These are phyloP conservation scores for Edaphochlamys debaryana DNA, from an alignment of 139 green algal genomes.

Conservation along the genomic window DNA sequence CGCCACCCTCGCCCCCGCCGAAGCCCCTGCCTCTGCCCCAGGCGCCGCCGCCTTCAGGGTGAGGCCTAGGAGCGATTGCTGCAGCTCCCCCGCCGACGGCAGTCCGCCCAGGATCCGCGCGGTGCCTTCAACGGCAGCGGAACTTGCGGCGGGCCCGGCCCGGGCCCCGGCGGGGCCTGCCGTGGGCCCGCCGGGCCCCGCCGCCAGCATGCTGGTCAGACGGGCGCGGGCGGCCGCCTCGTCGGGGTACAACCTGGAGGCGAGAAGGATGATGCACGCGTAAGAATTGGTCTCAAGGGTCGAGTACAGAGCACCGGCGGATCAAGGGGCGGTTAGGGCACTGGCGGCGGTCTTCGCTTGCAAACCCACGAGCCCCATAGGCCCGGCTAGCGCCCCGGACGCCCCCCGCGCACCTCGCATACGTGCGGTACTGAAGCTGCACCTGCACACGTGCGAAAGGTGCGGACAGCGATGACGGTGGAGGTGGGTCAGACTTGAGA, in stretches of 20 bases:
- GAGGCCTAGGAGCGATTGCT: not conserved
- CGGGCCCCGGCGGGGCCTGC: too few relatives aligned
- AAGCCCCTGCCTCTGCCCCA: too few relatives aligned
- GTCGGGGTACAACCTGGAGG: conserved; percentile 15
- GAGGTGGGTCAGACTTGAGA: too few relatives aligned
- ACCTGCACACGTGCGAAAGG: not conserved
- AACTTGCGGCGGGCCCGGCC: too few relatives aligned
- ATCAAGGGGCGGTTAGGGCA: too few relatives aligned
- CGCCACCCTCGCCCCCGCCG: too few relatives aligned
- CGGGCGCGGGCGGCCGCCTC: not conserved
- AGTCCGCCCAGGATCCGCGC: not conserved
- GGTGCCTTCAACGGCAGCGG: not conserved
- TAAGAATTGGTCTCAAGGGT: not conserved
- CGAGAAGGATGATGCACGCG: too few relatives aligned
- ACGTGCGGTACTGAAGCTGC: conserved; percentile 26
- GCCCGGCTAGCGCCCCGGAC: not conserved
- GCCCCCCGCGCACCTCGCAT: not conserved
- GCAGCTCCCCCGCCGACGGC: not conserved
- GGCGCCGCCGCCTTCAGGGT: not conserved
- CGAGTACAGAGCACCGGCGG: too few relatives aligned
- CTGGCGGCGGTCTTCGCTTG: too few relatives aligned
- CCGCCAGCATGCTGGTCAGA: not conserved
- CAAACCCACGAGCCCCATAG: too few relatives aligned
- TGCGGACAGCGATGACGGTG: too few relatives aligned
- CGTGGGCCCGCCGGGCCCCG: too few relatives aligned